Evolutionary conservation across 2,329 filamentous ascomycete genomes (phyloP).

Genomic region (Curvularia spicifera): DNA sequence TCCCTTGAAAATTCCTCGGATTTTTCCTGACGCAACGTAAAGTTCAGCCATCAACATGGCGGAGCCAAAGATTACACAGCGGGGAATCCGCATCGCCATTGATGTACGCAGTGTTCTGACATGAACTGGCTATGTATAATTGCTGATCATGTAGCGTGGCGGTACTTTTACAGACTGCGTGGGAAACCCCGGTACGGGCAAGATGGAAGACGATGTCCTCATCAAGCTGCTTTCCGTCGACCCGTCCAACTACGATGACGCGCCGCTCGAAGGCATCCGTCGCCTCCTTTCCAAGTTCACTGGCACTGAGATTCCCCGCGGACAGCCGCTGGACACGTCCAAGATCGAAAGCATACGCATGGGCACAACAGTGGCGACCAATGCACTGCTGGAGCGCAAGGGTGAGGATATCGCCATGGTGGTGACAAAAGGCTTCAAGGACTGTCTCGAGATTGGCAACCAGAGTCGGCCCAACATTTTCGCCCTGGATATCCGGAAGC

Average conservation of each 20-base stretch:
- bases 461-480: slow-evolving; percentile 91
- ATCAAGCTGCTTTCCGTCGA: slow-evolving; percentile 92
- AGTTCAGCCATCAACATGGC: slow-evolving; percentile 27
- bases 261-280: slow-evolving; percentile 87
- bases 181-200: slow-evolving; percentile 74
- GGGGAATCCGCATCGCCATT: slow-evolving; percentile 77
- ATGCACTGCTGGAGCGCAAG: slow-evolving; percentile 87
- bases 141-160: slow-evolving; percentile 63
- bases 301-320: slow-evolving; percentile 76
- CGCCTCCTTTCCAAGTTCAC: slow-evolving; percentile 82
- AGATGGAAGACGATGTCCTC: slow-evolving; percentile 75
- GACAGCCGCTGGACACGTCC: slow-evolving; percentile 78
- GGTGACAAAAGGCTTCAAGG: slow-evolving; percentile 85
- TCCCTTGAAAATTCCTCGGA: not conserved
- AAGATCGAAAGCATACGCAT: slow-evolving; percentile 91
- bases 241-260: slow-evolving; percentile 87
- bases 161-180: slow-evolving; percentile 95
- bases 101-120: slow-evolving; percentile 43
- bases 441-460: slow-evolving; percentile 88
- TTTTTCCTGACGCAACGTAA: not conserved
- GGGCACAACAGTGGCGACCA: slow-evolving; percentile 94
- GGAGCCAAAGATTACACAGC: slow-evolving; percentile 40
- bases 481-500: slow-evolving; percentile 84
- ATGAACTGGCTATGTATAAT: not conserved
- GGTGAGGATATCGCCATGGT: slow-evolving; percentile 88